Evolutionary conservation across 2,329 filamentous ascomycete species (phyloP).

Genomic region (Sordariomycetes sp.): DNA sequence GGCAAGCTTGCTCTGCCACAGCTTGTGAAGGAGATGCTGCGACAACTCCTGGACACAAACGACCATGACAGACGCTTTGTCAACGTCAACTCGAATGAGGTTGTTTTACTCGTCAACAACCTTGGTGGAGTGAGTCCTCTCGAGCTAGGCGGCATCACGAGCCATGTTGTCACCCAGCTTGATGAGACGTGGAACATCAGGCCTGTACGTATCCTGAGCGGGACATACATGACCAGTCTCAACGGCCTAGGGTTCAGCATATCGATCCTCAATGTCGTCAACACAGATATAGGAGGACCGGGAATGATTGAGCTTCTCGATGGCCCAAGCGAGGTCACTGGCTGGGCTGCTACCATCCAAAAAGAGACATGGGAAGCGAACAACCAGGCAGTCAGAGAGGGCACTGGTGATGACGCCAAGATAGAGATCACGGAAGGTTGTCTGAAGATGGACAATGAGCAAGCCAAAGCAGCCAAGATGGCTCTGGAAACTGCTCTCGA

Average conservation of each 20-base stretch:
- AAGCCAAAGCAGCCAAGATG: conserved; percentile 37
- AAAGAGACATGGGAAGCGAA: conserved; percentile 55
- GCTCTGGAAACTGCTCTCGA: conserved; percentile 50
- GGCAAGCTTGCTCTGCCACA: conserved; percentile 41
- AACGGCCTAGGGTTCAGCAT: conserved; percentile 72
- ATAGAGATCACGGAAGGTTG: conserved; percentile 31
- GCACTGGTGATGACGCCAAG: conserved; percentile 18
- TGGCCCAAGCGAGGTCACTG: conserved; percentile 57
- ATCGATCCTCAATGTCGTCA: conserved; percentile 55
- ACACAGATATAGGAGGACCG: conserved; percentile 46
- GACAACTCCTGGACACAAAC: conserved; percentile 54
- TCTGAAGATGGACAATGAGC: conserved; percentile 41
- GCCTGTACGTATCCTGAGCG: conserved; percentile 56
- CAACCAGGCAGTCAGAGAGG: conserved; percentile 36
- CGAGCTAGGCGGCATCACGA: conserved; percentile 62
- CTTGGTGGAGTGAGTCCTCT: conserved; percentile 64
- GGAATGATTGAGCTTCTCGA: conserved; percentile 64
- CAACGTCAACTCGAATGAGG: conserved; percentile 50
- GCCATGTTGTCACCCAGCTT: conserved; percentile 59
- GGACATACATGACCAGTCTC: conserved; percentile 71
- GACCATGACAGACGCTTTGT: conserved; percentile 67
- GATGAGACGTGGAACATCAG: conserved; percentile 45
- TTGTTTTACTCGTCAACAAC: conserved; percentile 67
- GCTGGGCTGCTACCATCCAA: conserved; percentile 58
- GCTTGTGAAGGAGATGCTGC: conserved; percentile 57